A percentile compares a stretch with the other conserved stretches of the same genome.
These are phyloP conservation scores for Phytophthora ramorum DNA, from an alignment of 352 stramenopile species.

Conservation along the genomic window DNA sequence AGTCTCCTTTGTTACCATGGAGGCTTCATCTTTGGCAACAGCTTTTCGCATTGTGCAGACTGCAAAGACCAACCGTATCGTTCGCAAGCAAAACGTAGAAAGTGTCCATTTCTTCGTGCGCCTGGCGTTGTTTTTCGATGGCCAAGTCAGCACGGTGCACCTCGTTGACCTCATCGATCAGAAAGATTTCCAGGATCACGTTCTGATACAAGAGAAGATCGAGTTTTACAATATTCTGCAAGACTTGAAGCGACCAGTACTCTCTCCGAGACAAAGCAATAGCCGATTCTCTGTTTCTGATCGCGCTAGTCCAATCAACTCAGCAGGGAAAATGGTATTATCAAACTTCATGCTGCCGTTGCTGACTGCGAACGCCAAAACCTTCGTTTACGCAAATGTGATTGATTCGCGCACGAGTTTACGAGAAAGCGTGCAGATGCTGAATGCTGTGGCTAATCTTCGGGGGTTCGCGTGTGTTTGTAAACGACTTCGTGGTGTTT, in stretches of 20 bases:
- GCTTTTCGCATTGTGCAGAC: constrained; percentile 68
- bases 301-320: background rate
- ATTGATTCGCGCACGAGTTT: constrained; percentile 75
- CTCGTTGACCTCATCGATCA: constrained; percentile 70
- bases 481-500: constrained; percentile 54
- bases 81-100: constrained; percentile 69
- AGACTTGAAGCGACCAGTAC: constrained; percentile 40
- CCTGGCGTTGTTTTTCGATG: constrained; percentile 62
- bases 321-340: constrained; percentile 39
- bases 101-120: constrained; percentile 77
- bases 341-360: constrained; percentile 74
- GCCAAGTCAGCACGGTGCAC: constrained; percentile 74
- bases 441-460: constrained; percentile 72
- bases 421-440: constrained; percentile 63
- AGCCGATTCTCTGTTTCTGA: constrained; percentile 3
- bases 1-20: constrained; percentile 60
- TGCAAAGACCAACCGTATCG: constrained; percentile 78
- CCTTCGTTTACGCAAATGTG: constrained; percentile 72
- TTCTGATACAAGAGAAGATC: constrained; percentile 55
- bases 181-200: constrained; percentile 60
- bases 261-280: constrained; percentile 17
- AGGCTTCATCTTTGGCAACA: constrained; percentile 48
- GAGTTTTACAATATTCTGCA: constrained; percentile 71
- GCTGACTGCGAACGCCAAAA: constrained; percentile 64
- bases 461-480: constrained; percentile 63